Evolutionary conservation across 2,329 filamentous ascomycete species (phyloP).

Genomic region (Thielaviopsis euricoi): DNA sequence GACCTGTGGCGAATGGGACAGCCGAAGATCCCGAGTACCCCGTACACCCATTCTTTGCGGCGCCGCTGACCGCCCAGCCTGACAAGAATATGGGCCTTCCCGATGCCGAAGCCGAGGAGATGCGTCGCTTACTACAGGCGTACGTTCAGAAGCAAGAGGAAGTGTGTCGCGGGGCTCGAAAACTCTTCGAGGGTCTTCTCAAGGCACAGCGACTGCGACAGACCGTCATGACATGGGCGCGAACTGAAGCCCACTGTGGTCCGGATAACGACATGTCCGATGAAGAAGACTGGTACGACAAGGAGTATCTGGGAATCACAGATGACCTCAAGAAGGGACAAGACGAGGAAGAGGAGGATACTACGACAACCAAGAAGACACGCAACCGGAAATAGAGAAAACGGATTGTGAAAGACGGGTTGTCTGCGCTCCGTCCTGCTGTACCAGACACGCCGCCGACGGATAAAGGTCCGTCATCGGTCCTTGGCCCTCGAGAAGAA

Average conservation of each 20-base stretch:
- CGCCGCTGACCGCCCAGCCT: slow-evolving; percentile 42
- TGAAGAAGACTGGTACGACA: slow-evolving; percentile 80
- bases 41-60: slow-evolving; percentile 59
- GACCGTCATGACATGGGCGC: slow-evolving; percentile 57
- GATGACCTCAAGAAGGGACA: slow-evolving; percentile 68
- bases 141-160: slow-evolving; percentile 82
- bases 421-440: background rate
- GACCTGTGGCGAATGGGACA: background rate
- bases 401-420: slow-evolving; percentile 1
- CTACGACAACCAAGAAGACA: slow-evolving; percentile 42
- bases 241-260: slow-evolving; percentile 58
- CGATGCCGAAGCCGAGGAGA: slow-evolving; percentile 58
- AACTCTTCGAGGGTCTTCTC: slow-evolving; percentile 53
- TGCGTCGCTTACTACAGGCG: slow-evolving; percentile 53
- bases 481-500: background rate
- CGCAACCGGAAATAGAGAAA: slow-evolving; percentile 32
- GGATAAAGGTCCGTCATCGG: background rate
- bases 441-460: background rate
- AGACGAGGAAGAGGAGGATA: slow-evolving; percentile 68
- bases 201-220: slow-evolving; percentile 56
- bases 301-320: slow-evolving; percentile 59
- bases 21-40: slow-evolving; percentile 21
- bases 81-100: slow-evolving; percentile 60
- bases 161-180: slow-evolving; percentile 52
- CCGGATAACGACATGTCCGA: slow-evolving; percentile 62